Evolutionary conservation across 306 rosid species (phyloP).

Genomic region (Medicago arabica): DNA sequence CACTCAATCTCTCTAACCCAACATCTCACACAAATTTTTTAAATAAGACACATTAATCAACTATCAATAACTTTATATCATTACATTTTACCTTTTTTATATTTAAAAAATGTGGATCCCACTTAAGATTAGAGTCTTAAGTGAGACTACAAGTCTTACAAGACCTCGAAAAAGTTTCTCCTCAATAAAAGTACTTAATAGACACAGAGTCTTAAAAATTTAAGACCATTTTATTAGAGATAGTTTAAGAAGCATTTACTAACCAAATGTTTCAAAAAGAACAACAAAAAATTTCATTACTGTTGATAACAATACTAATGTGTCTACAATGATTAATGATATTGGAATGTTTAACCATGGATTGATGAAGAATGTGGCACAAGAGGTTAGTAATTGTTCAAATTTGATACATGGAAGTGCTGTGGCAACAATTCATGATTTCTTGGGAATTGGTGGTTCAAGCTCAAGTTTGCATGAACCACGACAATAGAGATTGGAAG

Average conservation of each 20-base stretch:
- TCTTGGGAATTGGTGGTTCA: conserved; percentile 75
- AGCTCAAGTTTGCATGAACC: conserved; percentile 58
- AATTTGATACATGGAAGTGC: conserved; percentile 44
- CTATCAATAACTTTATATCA: too few species aligned
- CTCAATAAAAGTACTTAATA: too few species aligned
- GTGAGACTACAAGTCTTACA: too few species aligned
- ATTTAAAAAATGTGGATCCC: too few species aligned
- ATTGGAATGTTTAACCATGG: conserved; percentile 57
- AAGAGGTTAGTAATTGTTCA: conserved; percentile 22
- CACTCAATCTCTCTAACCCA: too few species aligned
- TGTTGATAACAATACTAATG: conserved; percentile 38
- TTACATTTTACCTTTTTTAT: too few species aligned
- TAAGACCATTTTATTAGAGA: too few species aligned
- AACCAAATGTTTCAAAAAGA: conserved; percentile 50
- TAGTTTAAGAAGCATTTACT: conserved; percentile 52
- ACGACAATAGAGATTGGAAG: conserved; percentile 54
- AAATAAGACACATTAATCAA: too few species aligned
- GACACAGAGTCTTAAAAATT: too few species aligned
- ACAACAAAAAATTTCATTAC: conserved; percentile 51
- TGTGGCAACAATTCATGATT: conserved; percentile 67
- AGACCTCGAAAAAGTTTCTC: too few species aligned
- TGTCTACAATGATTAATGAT: conserved; percentile 47
- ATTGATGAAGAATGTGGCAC: conserved; percentile 46
- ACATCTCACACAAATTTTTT: too few species aligned
- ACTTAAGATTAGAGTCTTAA: too few species aligned